Evolutionary conservation across 768 basidiomycete species (phyloP), one percentile per base, ranked within the genome.

Genomic region (Suillus discolor): DNA sequence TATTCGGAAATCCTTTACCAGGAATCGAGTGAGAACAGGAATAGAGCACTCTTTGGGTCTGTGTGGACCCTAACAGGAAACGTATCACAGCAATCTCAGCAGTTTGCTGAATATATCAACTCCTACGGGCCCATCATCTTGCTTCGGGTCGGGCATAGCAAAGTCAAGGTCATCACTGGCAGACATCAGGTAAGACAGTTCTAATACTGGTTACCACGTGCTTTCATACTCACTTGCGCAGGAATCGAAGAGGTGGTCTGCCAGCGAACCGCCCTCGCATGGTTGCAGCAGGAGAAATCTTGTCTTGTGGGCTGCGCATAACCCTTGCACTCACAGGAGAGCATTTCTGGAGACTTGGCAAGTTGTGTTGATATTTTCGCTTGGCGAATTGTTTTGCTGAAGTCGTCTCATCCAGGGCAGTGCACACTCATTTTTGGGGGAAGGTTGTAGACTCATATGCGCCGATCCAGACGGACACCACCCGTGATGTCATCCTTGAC

Each of bases 111-210:
- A 67, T 87, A 86, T 84, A 82, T 84, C 11, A 80, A 87, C 69
- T 71, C 82, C 67, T 89, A 89, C 66, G 89, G 89, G 0, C 85
- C 89, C 0, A 78, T 90, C 13, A 87, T 89, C 68, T 82, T 85
- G 0, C 72, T 90, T 2, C 80, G 84, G 1, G 78, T 85, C 64
- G 88, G 89, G 31, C 68, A 71, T 9, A 20, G 44, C 20, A 75
- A 62, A 42, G 31, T 41, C 31, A 78, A 75, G 71, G 42, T 77
- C 15, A 75, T 77, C 66, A 74, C 78, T 28, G 77, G 76, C 3
- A 73, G 77, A 0, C 71, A 84, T 60, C 78, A 86, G 71, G 77
- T 77, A 13, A 67, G 67, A 6, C 16, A 6, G 57, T n/a, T 13
- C 38, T 12, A 11, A 44, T 38, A 2, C 16, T 31, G 31, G 4